A percentile compares a stretch with the other conserved stretches of the same genome.
Conservation (phyloP, 2,329 filamentous ascomycete genomes). For the Spiromastix sp. region DNA sequence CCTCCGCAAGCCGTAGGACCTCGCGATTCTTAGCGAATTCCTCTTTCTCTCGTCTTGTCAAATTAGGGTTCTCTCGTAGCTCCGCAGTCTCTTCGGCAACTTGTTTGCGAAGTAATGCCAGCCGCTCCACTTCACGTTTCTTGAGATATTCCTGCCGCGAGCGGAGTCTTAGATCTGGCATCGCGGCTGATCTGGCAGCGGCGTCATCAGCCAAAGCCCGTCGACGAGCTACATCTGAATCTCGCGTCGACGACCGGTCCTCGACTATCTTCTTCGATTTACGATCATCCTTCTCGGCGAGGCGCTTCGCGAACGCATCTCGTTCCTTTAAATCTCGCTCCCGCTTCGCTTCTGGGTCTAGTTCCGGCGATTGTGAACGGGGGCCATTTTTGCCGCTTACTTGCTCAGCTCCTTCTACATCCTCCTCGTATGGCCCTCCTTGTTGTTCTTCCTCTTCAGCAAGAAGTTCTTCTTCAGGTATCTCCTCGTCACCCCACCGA, state of each 20-base stretch:
- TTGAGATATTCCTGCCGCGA: constrained; percentile 88
- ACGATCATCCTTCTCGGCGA: constrained; percentile 61
- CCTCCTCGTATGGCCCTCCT: constrained; percentile 26
- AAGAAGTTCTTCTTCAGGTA: constrained; percentile 21
- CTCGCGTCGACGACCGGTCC: constrained; percentile 45
- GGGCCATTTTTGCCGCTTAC: neutral
- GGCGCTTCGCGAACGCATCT: constrained; percentile 67
- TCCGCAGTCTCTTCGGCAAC: constrained; percentile 83
- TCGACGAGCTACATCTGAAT: constrained; percentile 50
- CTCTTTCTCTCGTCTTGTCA: constrained; percentile 70
- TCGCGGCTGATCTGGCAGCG: constrained; percentile 56
- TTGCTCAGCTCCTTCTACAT: constrained; percentile 7
- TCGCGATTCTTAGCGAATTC: constrained; percentile 87
- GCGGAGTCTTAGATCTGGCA: constrained; percentile 69
- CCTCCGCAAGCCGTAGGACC: constrained; percentile 69
- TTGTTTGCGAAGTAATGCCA: constrained; percentile 79
- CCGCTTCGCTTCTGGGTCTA: constrained; percentile 47
- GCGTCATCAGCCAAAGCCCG: constrained; percentile 57
- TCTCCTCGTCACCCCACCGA: constrained; percentile 71
- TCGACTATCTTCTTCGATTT: constrained; percentile 59
- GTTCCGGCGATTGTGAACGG: constrained; percentile 43
- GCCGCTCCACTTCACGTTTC: constrained; percentile 77
- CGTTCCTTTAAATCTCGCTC: constrained; percentile 62
- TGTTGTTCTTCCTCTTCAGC: constrained; percentile 37
- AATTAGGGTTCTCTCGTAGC: constrained; percentile 59